A percentile compares a stretch with the other conserved stretches of the same genome.
phyloP scores from a whole-genome alignment of 805 yeast genomes.

The Nadsonia fulvescens region DNA sequence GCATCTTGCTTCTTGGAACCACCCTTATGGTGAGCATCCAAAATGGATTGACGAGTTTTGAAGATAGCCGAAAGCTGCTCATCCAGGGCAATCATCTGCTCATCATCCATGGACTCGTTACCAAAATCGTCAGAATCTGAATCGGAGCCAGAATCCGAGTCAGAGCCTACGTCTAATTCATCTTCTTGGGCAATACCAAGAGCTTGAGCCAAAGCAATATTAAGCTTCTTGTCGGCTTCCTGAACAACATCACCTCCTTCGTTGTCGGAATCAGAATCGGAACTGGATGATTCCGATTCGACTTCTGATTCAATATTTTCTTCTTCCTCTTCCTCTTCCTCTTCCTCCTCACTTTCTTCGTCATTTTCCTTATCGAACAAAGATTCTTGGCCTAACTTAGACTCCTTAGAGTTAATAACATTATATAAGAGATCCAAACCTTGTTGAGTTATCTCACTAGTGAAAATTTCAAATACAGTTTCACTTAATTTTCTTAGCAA shows the following conservation, averaged over 20 bases:
- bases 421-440: slow-evolving; percentile 36
- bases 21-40: slow-evolving; percentile 33
- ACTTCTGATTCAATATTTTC: slow-evolving; percentile 12
- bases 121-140: slow-evolving; percentile 35
- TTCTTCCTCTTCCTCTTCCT: slow-evolving; percentile 20
- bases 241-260: slow-evolving; percentile 22
- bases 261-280: slow-evolving; percentile 19
- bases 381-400: slow-evolving; percentile 59
- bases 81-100: slow-evolving; percentile 90
- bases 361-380: slow-evolving; percentile 51
- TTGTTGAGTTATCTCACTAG: slow-evolving; percentile 25
- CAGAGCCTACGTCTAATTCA: slow-evolving; percentile 8
- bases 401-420: slow-evolving; percentile 49
- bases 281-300: slow-evolving; percentile 27
- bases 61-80: slow-evolving; percentile 68
- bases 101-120: slow-evolving; percentile 88
- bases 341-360: slow-evolving; percentile 30
- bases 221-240: slow-evolving; percentile 21
- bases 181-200: slow-evolving; percentile 11
- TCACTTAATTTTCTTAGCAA: slow-evolving; percentile 39
- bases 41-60: slow-evolving; percentile 36
- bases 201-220: slow-evolving; percentile 18
- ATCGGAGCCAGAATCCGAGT: slow-evolving; percentile 18
- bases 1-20: slow-evolving; percentile 36
- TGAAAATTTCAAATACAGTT: slow-evolving; percentile 38